phyloP scores from a whole-genome alignment of 208 protist species.

The Wallacemonas sp. region DNA sequence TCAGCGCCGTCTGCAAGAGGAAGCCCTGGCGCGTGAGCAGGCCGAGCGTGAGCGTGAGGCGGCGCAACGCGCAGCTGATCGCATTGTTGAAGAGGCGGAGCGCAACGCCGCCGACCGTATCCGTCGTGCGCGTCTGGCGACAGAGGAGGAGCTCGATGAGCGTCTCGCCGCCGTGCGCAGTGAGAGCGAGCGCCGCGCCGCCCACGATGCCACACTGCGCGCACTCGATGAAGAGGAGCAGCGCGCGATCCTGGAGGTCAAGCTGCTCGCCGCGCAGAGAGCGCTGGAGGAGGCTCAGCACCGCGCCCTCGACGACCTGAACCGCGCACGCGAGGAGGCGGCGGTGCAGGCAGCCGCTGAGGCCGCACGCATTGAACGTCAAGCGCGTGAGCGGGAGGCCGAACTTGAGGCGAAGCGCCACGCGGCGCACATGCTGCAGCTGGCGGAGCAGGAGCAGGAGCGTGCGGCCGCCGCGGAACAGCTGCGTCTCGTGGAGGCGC shows the following conservation, averaged over 20 bases:
- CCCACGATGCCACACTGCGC: constrained; percentile 43
- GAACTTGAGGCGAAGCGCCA: constrained; percentile 29
- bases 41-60: constrained; percentile 33
- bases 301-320: constrained; percentile 37
- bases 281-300: constrained; percentile 54
- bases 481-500: constrained; percentile 37
- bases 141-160: constrained; percentile 37
- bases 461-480: constrained; percentile 32
- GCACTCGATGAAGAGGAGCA: constrained; percentile 52
- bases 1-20: constrained; percentile 51
- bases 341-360: constrained; percentile 40
- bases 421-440: constrained; percentile 29
- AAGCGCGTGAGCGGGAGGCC: constrained; percentile 37
- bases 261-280: constrained; percentile 53
- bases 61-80: constrained; percentile 28
- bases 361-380: constrained; percentile 29
- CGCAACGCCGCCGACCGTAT: constrained; percentile 51
- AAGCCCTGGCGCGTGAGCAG: constrained; percentile 29
- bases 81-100: constrained; percentile 48
- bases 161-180: constrained; percentile 38
- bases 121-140: constrained; percentile 33
- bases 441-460: constrained; percentile 37
- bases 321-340: constrained; percentile 44
- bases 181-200: constrained; percentile 33
- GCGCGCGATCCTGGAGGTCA: constrained; percentile 46